These are phyloP conservation scores for Cryptococcus jaspeensis DNA, from an alignment of 1,284 basidiomycete genomes.

Conservation along the genomic window DNA sequence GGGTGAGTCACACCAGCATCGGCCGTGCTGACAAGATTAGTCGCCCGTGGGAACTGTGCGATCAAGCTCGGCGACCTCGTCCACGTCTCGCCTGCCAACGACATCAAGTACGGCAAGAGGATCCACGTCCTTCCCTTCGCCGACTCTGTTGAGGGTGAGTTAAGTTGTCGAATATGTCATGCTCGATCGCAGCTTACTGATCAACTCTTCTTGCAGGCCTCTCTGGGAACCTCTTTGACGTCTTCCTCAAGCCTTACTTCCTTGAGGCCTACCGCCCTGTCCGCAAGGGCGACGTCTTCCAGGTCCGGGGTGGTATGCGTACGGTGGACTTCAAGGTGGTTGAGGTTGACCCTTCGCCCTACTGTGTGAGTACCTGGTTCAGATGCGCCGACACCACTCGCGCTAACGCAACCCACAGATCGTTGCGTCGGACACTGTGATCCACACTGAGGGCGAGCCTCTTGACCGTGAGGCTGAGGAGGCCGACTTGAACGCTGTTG, in stretches of 20 bases:
- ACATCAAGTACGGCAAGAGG: conserved; percentile 98
- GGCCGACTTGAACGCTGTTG: conserved; percentile 92
- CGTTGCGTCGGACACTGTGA: conserved; percentile 47
- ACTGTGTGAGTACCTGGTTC: conserved; percentile 33
- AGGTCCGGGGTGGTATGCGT: conserved; percentile 94
- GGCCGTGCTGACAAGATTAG: conserved; percentile 49
- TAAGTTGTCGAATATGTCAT: neutral
- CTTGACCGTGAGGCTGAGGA: conserved; percentile 99
- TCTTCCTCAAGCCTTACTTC: conserved; percentile 99
- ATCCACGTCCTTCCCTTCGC: conserved; percentile 97
- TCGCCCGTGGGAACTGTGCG: conserved; percentile 95
- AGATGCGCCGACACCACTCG: neutral
- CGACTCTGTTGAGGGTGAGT: conserved; percentile 86
- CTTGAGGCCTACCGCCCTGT: conserved; percentile 66
- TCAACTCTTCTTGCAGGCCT: conserved; percentile 54
- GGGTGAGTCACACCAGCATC: conserved; percentile 45
- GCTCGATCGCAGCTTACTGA: neutral
- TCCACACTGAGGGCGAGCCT: conserved; percentile 81
- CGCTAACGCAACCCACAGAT: conserved; percentile 23
- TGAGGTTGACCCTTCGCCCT: conserved; percentile 45
- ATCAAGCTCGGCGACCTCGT: conserved; percentile 97
- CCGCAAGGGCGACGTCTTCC: conserved; percentile 77
- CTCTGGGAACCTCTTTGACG: conserved; percentile 97
- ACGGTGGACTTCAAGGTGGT: conserved; percentile 94
- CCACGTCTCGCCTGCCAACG: conserved; percentile 91